These are phyloP conservation scores for Sarocladium kiliense DNA, from an alignment of 2,329 filamentous ascomycete species.

Conservation along the genomic window DNA sequence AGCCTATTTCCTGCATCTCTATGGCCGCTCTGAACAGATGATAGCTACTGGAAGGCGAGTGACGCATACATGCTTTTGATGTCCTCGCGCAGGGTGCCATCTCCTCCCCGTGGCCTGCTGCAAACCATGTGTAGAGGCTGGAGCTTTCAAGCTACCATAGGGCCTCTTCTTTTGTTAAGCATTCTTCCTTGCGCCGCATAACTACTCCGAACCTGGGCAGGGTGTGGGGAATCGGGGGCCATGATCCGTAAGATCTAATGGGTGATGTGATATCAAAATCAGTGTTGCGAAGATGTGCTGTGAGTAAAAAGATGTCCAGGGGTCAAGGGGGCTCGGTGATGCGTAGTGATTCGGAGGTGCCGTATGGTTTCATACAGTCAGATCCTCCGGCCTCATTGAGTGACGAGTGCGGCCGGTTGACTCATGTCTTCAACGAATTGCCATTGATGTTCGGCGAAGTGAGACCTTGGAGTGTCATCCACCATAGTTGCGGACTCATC, in stretches of 20 bases:
- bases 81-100: constrained; percentile 10
- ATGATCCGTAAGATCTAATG: constrained; percentile 5
- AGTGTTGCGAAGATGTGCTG: constrained; percentile 3
- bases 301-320: constrained; percentile 4
- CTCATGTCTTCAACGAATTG: constrained; percentile 8
- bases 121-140: constrained; percentile 39
- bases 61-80: constrained; percentile 14
- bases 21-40: constrained; percentile 11
- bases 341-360: constrained; percentile 5
- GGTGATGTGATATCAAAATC: constrained; percentile 9
- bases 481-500: constrained; percentile 14
- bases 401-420: constrained; percentile 5
- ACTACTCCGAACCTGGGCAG: constrained; percentile 9
- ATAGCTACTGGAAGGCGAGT: constrained; percentile 8
- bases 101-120: neutral
- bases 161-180: constrained; percentile 28
- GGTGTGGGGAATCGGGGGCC: constrained; percentile 5
- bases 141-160: constrained; percentile 63
- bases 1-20: neutral
- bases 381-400: neutral
- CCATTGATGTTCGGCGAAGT: constrained; percentile 4
- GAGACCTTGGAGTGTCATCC: constrained; percentile 1
- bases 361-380: neutral
- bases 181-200: constrained; percentile 7
- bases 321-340: constrained; percentile 1